Conservation (phyloP, 176 grass and related monocot genomes). For the Secale cereale region DNA sequence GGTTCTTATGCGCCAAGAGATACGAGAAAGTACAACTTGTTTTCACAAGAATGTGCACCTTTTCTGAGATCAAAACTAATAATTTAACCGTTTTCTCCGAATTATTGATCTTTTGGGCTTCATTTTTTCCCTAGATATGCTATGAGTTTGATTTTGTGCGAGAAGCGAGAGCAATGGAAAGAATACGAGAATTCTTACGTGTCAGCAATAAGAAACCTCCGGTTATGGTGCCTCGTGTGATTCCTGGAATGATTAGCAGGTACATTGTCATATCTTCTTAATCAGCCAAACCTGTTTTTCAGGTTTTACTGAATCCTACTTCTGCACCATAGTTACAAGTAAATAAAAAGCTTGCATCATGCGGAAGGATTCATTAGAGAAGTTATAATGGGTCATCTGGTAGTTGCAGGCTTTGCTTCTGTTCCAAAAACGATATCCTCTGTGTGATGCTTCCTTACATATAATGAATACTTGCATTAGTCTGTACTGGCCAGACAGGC, state of each 20-base stretch:
- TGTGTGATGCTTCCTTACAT: neutral
- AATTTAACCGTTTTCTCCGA: neutral
- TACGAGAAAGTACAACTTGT: neutral
- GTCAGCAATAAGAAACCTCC: constrained; percentile 76
- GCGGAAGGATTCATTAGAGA: constrained; percentile 3
- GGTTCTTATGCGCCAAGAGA: constrained; percentile 1
- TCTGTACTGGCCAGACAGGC: neutral
- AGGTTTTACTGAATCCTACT: constrained; percentile 20
- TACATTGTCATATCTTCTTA: constrained; percentile 29
- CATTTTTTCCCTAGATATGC: constrained; percentile 57
- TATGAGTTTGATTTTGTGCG: constrained; percentile 99
- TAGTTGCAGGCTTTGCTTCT: neutral
- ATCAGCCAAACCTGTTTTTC: constrained; percentile 3
- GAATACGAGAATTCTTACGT: constrained; percentile 54
- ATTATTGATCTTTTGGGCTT: neutral
- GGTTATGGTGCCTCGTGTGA: constrained; percentile 82
- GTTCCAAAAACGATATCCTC: neutral
- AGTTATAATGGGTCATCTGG: constrained; percentile 23
- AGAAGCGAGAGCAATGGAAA: constrained; percentile 92
- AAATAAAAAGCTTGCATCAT: neutral
- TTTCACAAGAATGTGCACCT: neutral
- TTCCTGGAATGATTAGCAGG: constrained; percentile 90
- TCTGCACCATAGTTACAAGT: neutral
- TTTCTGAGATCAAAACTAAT: neutral
- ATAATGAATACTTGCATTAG: constrained; percentile 1